These are phyloP conservation scores for Butyriboletus loyo DNA, from an alignment of 768 basidiomycete species.

Conservation along the genomic window DNA sequence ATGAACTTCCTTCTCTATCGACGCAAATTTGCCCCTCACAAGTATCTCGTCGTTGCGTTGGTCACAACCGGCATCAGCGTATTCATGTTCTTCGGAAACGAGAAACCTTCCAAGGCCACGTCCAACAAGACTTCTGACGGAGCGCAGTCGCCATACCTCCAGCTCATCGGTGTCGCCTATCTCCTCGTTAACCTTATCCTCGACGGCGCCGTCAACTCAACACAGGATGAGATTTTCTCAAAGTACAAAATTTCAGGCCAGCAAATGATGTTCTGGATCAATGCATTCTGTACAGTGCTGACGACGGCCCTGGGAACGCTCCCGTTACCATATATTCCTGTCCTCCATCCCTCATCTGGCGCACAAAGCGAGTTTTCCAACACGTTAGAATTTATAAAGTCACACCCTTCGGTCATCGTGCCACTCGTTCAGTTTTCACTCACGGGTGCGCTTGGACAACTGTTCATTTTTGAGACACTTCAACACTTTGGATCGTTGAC, in stretches of 20 bases:
- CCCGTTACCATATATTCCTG: conserved; percentile 78
- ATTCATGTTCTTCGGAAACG: conserved; percentile 87
- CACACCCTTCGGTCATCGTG: conserved; percentile 69
- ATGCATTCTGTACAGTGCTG: conserved; percentile 75
- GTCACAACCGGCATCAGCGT: conserved; percentile 89
- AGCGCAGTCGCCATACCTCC: conserved; percentile 44
- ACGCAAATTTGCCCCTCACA: conserved; percentile 87
- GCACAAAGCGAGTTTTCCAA: conserved; percentile 60
- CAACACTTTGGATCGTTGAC: conserved; percentile 90
- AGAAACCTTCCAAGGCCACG: conserved; percentile 38
- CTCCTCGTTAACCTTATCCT: conserved; percentile 83
- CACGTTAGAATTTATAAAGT: conserved; percentile 69
- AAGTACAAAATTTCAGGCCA: conserved; percentile 76
- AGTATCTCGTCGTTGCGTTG: conserved; percentile 92
- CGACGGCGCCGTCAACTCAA: conserved; percentile 92
- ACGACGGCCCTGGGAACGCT: conserved; percentile 67
- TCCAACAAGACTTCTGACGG: conserved; percentile 32
- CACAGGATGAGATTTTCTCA: conserved; percentile 94
- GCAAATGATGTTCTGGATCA: conserved; percentile 99
- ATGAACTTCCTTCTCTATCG: conserved; percentile 97
- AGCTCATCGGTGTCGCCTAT: conserved; percentile 69
- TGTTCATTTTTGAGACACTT: conserved; percentile 97
- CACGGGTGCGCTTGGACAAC: conserved; percentile 90
- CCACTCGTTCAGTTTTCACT: conserved; percentile 84
- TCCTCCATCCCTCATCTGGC: conserved; percentile 66